Percentiles rank a stretch among this genome's conserved stretches.
phyloP scores from a whole-genome alignment of 306 rosid genomes.

The Quercus wislizeni region DNA sequence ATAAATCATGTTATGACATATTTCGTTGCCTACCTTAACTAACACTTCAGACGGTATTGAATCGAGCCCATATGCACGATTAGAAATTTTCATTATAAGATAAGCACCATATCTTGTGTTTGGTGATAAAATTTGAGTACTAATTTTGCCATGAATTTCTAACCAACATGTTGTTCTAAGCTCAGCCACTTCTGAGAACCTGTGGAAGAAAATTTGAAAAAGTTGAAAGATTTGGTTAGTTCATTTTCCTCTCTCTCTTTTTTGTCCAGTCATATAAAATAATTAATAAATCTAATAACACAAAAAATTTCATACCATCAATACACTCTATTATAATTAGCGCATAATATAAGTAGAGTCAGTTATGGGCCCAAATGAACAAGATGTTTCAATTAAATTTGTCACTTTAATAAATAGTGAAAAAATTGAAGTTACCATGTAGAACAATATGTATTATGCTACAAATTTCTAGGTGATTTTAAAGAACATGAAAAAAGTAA shows the following conservation, averaged over 20 bases:
- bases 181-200: constrained; percentile 49
- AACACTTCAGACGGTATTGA: constrained; percentile 27
- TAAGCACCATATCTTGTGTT: constrained; percentile 54
- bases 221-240: neutral
- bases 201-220: constrained; percentile 11
- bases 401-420: too few relatives aligned
- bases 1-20: constrained; percentile 21
- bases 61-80: constrained; percentile 53
- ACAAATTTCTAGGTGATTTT: neutral
- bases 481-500: neutral
- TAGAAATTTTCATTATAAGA: constrained; percentile 41
- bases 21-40: constrained; percentile 25
- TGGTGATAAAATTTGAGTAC: constrained; percentile 24
- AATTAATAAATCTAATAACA: too few relatives aligned
- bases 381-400: too few relatives aligned
- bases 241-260: neutral
- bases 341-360: too few relatives aligned
- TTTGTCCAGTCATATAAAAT: too few relatives aligned
- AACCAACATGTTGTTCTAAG: constrained; percentile 54
- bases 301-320: too few relatives aligned
- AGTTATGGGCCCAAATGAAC: too few relatives aligned
- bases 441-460: neutral
- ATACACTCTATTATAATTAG: too few relatives aligned
- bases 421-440: too few relatives aligned
- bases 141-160: constrained; percentile 51